Base-by-base conservation (phyloP, 176 grass and related monocot genomes). In the Sorghum bicolor region DNA sequence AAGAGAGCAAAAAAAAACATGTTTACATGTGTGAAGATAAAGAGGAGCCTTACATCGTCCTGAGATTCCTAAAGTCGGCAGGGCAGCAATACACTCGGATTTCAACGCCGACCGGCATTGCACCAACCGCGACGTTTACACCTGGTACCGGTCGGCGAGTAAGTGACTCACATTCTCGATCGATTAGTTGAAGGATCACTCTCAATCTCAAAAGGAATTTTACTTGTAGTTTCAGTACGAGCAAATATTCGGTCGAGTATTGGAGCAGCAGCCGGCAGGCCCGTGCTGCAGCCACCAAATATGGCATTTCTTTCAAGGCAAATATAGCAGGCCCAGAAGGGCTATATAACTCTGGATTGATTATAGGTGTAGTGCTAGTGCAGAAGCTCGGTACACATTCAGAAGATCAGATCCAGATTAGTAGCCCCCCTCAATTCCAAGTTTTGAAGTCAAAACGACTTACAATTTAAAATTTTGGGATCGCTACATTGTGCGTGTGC, bases 251-350 rank as follows among this genome's bases (percentile, higher is more conserved):
- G 83, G 29, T 16, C 70, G 73, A 20, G 47, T 70, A 22, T 55
- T 22, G 74, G 74, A 85, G 74, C 73, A 60, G 37, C n/a, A n/a
- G n/a, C n/a, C n/a, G n/a, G n/a, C 19, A 19, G 50, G 45, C 15
- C 48, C 5, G 48, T 52, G 5, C 48, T 52, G 47, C n/a, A 78
- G 50, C 74, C 43, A 57, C 48, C 74, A 77, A 57, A 70, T 33
- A 58, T 77, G 30, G 22, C 52, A 62, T 62, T 85, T 69, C 67
- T 43, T 43, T 85, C 78, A 77, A 77, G 16, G 43, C 76, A 79
- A 44, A 43, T 11, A 43, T 43, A 10, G 6, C 40, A 43, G 40
- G 10, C 40, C 40, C 40, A 43, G 40, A 10, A 43, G 40, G 40
- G 40, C 38, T 39, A 39, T 10, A 39, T 39, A 39, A 9, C 38